phyloP scores from a whole-genome alignment of 1,284 basidiomycete genomes.

The Anthracocystis panici-leucophaei region DNA sequence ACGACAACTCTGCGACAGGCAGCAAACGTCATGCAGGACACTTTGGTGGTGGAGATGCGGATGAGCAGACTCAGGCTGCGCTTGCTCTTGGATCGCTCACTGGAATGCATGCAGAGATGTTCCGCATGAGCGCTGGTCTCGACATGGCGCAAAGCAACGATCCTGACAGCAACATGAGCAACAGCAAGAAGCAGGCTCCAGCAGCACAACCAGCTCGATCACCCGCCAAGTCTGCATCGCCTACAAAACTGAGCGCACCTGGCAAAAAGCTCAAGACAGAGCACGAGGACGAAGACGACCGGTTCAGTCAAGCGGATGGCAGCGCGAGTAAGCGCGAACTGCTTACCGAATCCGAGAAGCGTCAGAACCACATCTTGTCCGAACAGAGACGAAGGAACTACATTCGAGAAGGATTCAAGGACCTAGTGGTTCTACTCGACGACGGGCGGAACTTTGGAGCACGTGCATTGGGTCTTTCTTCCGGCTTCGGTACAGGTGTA shows the following conservation, averaged over 20 bases:
- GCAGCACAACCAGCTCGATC: slow-evolving; percentile 16
- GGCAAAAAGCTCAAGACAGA: slow-evolving; percentile 60
- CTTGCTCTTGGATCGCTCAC: slow-evolving; percentile 41
- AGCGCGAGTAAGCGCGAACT: slow-evolving; percentile 48
- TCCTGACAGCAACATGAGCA: neutral
- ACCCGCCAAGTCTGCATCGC: slow-evolving; percentile 5
- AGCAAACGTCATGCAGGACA: slow-evolving; percentile 47
- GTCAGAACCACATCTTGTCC: slow-evolving; percentile 65
- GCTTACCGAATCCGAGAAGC: slow-evolving; percentile 62
- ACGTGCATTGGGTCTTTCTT: slow-evolving; percentile 63
- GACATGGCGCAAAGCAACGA: slow-evolving; percentile 21
- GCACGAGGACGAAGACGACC: slow-evolving; percentile 46
- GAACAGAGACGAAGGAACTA: slow-evolving; percentile 67
- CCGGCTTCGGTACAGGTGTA: slow-evolving; percentile 66
- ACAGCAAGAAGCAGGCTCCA: slow-evolving; percentile 6
- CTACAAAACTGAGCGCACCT: slow-evolving; percentile 9
- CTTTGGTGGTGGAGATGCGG: slow-evolving; percentile 31
- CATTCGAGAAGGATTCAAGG: slow-evolving; percentile 67
- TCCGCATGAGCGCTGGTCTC: slow-evolving; percentile 50
- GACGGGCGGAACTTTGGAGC: slow-evolving; percentile 65
- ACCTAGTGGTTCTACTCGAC: slow-evolving; percentile 66
- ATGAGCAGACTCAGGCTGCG: slow-evolving; percentile 49
- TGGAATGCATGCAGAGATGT: slow-evolving; percentile 54
- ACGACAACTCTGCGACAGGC: slow-evolving; percentile 36
- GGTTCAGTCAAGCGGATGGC: slow-evolving; percentile 3